phyloP scores from a whole-genome alignment of 2,329 filamentous ascomycete genomes.

The Exserohilum turcica region DNA sequence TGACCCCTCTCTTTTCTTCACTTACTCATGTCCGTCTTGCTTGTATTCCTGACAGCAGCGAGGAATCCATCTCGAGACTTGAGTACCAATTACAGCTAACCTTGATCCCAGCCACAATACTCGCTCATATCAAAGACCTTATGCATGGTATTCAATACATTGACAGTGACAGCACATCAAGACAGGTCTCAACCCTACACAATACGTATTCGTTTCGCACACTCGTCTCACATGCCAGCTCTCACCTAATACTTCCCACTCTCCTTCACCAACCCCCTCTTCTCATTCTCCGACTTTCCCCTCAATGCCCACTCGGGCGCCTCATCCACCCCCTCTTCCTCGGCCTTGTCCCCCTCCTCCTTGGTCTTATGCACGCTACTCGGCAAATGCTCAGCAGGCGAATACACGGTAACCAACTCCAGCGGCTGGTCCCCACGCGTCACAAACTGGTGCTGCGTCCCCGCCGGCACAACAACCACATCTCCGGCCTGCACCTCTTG shows the following conservation, averaged over 20 bases:
- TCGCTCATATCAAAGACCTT: neutral
- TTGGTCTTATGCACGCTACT: slow-evolving; percentile 66
- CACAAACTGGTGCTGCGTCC: slow-evolving; percentile 69
- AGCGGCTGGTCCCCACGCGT: slow-evolving; percentile 65
- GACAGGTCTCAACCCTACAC: too few relatives aligned
- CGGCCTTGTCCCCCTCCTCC: slow-evolving; percentile 65
- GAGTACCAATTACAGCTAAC: too few relatives aligned
- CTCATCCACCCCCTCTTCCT: slow-evolving; percentile 65
- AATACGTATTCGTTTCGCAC: too few relatives aligned
- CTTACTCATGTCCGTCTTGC: neutral
- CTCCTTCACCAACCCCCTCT: slow-evolving; percentile 59
- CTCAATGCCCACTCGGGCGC: slow-evolving; percentile 64
- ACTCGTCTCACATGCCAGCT: too few relatives aligned
- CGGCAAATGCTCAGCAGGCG: slow-evolving; percentile 65
- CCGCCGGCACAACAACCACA: slow-evolving; percentile 67
- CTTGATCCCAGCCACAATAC: neutral
- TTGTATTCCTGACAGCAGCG: too few relatives aligned
- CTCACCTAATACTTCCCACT: slow-evolving; percentile 43
- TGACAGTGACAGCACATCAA: too few relatives aligned
- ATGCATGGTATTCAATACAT: too few relatives aligned
- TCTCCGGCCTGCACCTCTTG: slow-evolving; percentile 62
- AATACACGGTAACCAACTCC: slow-evolving; percentile 67
- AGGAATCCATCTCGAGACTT: too few relatives aligned
- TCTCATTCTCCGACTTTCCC: slow-evolving; percentile 64
- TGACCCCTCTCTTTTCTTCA: neutral